Conservation (phyloP, 1,284 basidiomycete genomes). For the Mycena sp. region DNA sequence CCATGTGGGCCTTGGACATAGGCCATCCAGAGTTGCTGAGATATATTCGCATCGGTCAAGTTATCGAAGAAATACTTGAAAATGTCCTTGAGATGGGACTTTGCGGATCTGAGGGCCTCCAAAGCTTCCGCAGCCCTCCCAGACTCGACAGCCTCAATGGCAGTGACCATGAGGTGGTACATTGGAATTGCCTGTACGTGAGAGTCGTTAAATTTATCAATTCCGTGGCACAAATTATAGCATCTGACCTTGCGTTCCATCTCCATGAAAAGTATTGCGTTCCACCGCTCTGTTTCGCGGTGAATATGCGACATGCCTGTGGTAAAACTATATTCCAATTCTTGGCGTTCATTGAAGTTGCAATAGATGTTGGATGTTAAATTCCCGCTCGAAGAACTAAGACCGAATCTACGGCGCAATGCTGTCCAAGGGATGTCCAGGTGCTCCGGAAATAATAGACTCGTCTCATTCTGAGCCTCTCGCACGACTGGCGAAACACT, state of each 20-base stretch:
- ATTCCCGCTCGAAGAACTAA: constrained; percentile 22
- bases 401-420: constrained; percentile 20
- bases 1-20: constrained; percentile 31
- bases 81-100: constrained; percentile 10
- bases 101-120: constrained; percentile 10
- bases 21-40: constrained; percentile 24
- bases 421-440: constrained; percentile 16
- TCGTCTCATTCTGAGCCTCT: constrained; percentile 25
- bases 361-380: constrained; percentile 27
- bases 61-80: constrained; percentile 30
- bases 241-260: constrained; percentile 23
- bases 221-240: background rate
- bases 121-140: constrained; percentile 6
- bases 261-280: constrained; percentile 19
- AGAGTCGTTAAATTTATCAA: background rate
- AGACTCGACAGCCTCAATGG: constrained; percentile 6
- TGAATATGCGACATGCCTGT: constrained; percentile 21
- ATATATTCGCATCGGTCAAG: constrained; percentile 25
- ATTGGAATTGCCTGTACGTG: constrained; percentile 22
- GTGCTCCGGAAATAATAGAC: constrained; percentile 18
- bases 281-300: constrained; percentile 23
- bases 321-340: constrained; percentile 25
- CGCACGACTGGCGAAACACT: constrained; percentile 25
- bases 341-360: constrained; percentile 15
- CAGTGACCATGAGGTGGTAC: constrained; percentile 16